Evolutionary conservation across 2,329 filamentous ascomycete genomes (phyloP).

Genomic region (Sporothrix mexicana): DNA sequence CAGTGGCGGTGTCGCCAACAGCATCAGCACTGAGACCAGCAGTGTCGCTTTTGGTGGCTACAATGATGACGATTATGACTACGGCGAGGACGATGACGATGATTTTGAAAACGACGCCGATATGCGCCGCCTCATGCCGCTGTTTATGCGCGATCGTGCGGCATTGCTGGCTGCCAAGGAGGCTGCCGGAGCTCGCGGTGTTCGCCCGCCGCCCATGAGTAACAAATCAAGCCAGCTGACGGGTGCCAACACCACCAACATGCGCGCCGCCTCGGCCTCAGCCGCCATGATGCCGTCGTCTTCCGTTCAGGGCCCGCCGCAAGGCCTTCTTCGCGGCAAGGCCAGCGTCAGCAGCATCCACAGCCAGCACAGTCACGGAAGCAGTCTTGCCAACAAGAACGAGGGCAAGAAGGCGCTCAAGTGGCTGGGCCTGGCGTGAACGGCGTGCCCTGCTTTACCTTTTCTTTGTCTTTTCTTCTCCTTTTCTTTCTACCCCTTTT

Average conservation of each 20-base stretch:
- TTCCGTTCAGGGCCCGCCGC: neutral
- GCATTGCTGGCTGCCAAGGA: slow-evolving; percentile 37
- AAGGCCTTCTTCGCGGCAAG: neutral
- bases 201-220: neutral
- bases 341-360: slow-evolving; percentile 26
- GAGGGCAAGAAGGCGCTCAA: slow-evolving; percentile 56
- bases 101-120: slow-evolving; percentile 53
- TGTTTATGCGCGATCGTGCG: slow-evolving; percentile 46
- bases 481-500: slow-evolving; percentile 8
- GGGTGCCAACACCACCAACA: slow-evolving; percentile 30
- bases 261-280: neutral
- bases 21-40: neutral
- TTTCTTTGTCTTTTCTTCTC: neutral
- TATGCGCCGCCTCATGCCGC: slow-evolving; percentile 57
- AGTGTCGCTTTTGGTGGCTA: neutral
- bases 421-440: slow-evolving; percentile 56
- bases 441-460: neutral
- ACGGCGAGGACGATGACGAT: slow-evolving; percentile 44
- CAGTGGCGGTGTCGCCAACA: neutral
- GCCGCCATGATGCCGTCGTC: neutral
- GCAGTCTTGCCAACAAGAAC: slow-evolving; percentile 35
- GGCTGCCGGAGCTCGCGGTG: neutral
- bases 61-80: slow-evolving; percentile 25
- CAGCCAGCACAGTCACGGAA: slow-evolving; percentile 35
- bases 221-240: slow-evolving; percentile 27